These are phyloP conservation scores for Claviceps citrina DNA, from an alignment of 2,329 filamentous ascomycete genomes.

Conservation along the genomic window DNA sequence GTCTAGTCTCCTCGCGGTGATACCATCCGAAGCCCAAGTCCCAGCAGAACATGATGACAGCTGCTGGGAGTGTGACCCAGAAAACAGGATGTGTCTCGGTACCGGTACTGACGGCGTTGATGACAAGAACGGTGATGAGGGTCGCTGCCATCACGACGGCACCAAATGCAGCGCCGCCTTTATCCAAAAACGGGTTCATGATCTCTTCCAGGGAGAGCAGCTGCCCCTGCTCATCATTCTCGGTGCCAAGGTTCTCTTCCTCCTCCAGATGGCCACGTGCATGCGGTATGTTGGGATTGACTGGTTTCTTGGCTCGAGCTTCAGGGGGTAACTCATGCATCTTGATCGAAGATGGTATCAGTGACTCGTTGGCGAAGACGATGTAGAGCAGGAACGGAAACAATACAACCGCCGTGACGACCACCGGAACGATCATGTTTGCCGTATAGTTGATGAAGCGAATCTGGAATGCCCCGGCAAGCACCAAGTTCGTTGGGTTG, in stretches of 20 bases:
- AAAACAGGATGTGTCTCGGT: slow-evolving; percentile 42
- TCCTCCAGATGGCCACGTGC: slow-evolving; percentile 40
- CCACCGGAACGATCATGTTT: slow-evolving; percentile 61
- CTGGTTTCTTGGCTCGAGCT: slow-evolving; percentile 36
- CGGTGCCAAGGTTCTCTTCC: slow-evolving; percentile 25
- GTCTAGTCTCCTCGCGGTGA: slow-evolving; percentile 44
- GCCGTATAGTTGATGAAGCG: slow-evolving; percentile 59
- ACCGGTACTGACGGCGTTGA: slow-evolving; percentile 45
- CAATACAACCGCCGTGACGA: slow-evolving; percentile 50
- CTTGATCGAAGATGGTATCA: slow-evolving; percentile 50
- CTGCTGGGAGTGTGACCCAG: slow-evolving; percentile 54
- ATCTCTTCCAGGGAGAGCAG: slow-evolving; percentile 53
- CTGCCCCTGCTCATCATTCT: slow-evolving; percentile 36
- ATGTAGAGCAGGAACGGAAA: slow-evolving; percentile 58
- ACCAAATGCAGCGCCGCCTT: slow-evolving; percentile 47
- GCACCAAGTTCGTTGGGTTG: slow-evolving; percentile 61
- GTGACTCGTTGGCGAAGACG: slow-evolving; percentile 46
- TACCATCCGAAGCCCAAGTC: slow-evolving; percentile 50
- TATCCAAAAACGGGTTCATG: slow-evolving; percentile 60
- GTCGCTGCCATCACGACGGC: slow-evolving; percentile 51
- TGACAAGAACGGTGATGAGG: slow-evolving; percentile 46
- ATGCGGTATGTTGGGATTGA: slow-evolving; percentile 59
- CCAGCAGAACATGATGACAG: slow-evolving; percentile 52
- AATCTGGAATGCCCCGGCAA: slow-evolving; percentile 57
- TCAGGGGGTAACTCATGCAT: slow-evolving; percentile 52